Conservation (phyloP, 108 stramenopile species). For the Seminavis robusta region DNA sequence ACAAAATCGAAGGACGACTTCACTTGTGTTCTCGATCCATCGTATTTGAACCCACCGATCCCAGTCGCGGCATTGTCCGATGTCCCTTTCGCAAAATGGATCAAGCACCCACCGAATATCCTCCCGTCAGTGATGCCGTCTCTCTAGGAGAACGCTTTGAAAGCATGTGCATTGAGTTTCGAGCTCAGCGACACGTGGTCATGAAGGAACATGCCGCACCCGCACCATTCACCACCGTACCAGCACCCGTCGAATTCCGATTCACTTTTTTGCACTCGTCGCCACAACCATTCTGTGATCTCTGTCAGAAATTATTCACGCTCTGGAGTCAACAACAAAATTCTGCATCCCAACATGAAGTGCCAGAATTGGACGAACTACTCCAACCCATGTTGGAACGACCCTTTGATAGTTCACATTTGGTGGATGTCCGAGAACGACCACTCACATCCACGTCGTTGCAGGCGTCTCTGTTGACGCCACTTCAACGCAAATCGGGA, state of each 20-base stretch:
- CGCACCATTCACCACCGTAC: slow-evolving; percentile 50
- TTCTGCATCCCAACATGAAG: background rate
- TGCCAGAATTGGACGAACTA: slow-evolving; percentile 40
- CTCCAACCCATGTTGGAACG: slow-evolving; percentile 55
- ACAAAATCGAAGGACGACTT: slow-evolving; percentile 64
- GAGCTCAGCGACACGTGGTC: slow-evolving; percentile 34
- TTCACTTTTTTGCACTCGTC: slow-evolving; percentile 77
- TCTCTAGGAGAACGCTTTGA: too few relatives aligned
- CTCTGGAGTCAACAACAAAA: slow-evolving; percentile 12
- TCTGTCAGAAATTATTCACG: slow-evolving; percentile 41
- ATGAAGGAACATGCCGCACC: slow-evolving; percentile 63
- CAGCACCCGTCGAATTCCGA: slow-evolving; percentile 39
- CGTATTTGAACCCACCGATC: slow-evolving; percentile 80
- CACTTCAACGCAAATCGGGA: slow-evolving; percentile 55
- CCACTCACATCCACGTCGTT: slow-evolving; percentile 37
- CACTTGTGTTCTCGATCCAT: slow-evolving; percentile 71
- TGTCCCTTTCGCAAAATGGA: slow-evolving; percentile 63
- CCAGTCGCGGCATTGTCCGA: slow-evolving; percentile 54
- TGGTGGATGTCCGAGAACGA: slow-evolving; percentile 63
- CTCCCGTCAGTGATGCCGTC: background rate
- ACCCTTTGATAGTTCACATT: slow-evolving; percentile 61
- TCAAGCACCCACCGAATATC: slow-evolving; percentile 40
- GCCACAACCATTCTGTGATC: slow-evolving; percentile 36
- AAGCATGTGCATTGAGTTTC: slow-evolving; percentile 35
- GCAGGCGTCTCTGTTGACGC: slow-evolving; percentile 38